Conservation (phyloP, 768 basidiomycete species). For the Amanita muscaria region DNA sequence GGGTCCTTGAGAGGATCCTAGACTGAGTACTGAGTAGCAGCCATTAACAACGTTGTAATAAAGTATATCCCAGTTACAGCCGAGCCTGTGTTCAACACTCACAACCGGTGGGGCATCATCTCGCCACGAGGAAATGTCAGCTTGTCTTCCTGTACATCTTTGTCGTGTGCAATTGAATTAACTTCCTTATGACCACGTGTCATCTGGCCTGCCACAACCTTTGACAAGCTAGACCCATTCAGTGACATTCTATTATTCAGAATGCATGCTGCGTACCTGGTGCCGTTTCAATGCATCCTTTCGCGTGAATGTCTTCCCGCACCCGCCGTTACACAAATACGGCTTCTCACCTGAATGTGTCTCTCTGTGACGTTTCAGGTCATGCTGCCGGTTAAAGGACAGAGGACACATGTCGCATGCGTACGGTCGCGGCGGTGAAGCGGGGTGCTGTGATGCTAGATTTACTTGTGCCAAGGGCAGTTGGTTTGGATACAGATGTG, state of each 20-base stretch:
- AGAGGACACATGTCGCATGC: constrained; percentile 66
- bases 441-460: constrained; percentile 41
- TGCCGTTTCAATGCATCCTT: constrained; percentile 84
- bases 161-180: not conserved
- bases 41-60: not conserved
- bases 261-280: constrained; percentile 42
- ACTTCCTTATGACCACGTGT: constrained; percentile 25
- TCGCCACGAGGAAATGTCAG: not conserved
- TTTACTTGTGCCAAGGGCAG: constrained; percentile 28
- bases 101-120: too few relatives aligned
- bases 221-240: constrained; percentile 53
- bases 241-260: constrained; percentile 10
- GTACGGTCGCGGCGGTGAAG: constrained; percentile 54
- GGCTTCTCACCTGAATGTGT: constrained; percentile 84
- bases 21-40: constrained; percentile 10
- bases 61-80: constrained; percentile 6
- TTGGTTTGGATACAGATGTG: constrained; percentile 17
- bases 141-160: not conserved
- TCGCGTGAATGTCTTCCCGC: constrained; percentile 81
- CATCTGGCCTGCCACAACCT: constrained; percentile 67
- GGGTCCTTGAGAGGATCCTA: constrained; percentile 69
- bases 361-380: constrained; percentile 76
- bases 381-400: constrained; percentile 82
- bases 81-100: not conserved
- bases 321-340: constrained; percentile 74